Base-by-base conservation (phyloP, 495 filamentous ascomycete genomes). In the Penicillium egyptiacum region DNA sequence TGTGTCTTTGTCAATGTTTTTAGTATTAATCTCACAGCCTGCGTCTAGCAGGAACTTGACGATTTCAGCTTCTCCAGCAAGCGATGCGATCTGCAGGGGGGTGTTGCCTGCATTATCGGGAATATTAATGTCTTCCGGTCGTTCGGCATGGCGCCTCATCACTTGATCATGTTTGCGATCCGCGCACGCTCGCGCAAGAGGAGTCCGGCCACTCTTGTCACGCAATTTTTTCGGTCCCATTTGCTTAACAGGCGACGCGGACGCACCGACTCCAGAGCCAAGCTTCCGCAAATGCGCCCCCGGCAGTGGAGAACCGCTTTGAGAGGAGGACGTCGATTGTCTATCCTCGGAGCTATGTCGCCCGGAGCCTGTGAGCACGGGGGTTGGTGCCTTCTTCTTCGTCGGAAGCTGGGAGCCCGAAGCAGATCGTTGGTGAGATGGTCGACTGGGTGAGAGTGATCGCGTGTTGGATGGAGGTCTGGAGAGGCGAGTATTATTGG, bases 61-160 rank as follows among this genome's bases (percentile, higher is more conserved):
- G 53, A 97, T 89, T 37, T 91, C 84, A 6, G 82, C 83, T 65
- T 85, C 86, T 8, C 94, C 94, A 59, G 92, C 84, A 16, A 98
- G 78, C 47, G 91, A 84, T 5, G 93, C 91, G 61, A 94, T 91
- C 65, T 98, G 94, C 33, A 98, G 75, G 50, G 94, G 95, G 8
- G 92, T 92, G 67, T 98, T 97, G 22, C 89, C 90, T 12, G 93
- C 95, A 71, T 96, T 91, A 65, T 98, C 95, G 41, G 89, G 84
- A 48, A 91, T 81, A 69, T 98, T 89, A 50, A 98, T 74, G 72
- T 96, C 90, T 50, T 92, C 87, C 3, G 89, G 91, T 22, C 89
- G 85, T 63, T 93, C 88, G 5, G 84, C 77, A 31, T 90, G 77
- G 53, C 88, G 79, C 46, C 79, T 75, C 63, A 86, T 88, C 11